A percentile compares a stretch with the other conserved stretches of the same genome.
phyloP scores from a whole-genome alignment of 1,284 basidiomycete genomes.

The Microbotryomycetes sp. region DNA sequence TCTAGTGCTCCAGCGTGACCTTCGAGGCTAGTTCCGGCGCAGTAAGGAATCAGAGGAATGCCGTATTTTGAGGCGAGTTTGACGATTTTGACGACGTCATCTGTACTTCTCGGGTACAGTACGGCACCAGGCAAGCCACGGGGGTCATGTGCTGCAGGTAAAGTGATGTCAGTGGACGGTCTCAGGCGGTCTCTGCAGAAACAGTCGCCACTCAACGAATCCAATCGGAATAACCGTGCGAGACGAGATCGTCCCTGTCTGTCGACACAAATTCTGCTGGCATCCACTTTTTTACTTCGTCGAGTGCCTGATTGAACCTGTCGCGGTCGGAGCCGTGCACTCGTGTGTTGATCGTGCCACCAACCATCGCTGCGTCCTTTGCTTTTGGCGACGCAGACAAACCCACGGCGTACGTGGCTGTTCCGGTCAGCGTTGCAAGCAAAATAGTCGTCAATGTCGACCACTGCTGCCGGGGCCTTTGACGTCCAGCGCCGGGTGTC shows the following conservation, averaged over 20 bases:
- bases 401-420: constrained; percentile 20
- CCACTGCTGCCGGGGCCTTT: constrained; percentile 1
- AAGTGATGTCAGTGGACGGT: background rate
- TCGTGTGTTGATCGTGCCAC: background rate
- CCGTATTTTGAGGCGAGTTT: constrained; percentile 53
- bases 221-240: constrained; percentile 25
- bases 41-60: constrained; percentile 65
- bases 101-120: constrained; percentile 45
- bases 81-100: constrained; percentile 62
- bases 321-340: constrained; percentile 24
- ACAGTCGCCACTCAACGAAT: constrained; percentile 10
- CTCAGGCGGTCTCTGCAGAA: constrained; percentile 12
- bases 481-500: background rate
- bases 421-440: constrained; percentile 33
- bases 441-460: constrained; percentile 24
- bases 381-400: background rate
- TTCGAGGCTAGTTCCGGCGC: constrained; percentile 54
- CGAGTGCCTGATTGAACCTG: constrained; percentile 25
- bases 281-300: constrained; percentile 19
- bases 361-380: background rate
- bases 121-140: constrained; percentile 32
- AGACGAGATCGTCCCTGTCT: constrained; percentile 24
- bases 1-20: constrained; percentile 45
- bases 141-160: constrained; percentile 27
- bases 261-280: constrained; percentile 26